Conservation (phyloP, 2,329 filamentous ascomycete species). For the Pestalotiopsis sp. region DNA sequence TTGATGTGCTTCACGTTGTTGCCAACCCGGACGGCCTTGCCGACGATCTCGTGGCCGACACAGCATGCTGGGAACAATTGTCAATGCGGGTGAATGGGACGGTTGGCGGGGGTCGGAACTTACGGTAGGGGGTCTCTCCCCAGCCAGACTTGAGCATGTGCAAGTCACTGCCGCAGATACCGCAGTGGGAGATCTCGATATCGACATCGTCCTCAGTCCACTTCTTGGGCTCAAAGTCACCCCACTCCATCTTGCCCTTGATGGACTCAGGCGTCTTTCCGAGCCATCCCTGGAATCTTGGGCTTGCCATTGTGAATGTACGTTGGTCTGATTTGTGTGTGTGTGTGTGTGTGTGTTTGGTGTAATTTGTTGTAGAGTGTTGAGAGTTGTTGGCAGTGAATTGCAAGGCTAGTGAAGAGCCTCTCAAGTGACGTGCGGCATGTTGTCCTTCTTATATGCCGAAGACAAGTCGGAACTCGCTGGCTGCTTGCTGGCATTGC, state of each 20-base stretch:
- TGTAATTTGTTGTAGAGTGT: not conserved
- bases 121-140: slow-evolving; percentile 15
- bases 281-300: slow-evolving; percentile 50
- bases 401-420: not conserved
- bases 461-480: not conserved
- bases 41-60: slow-evolving; percentile 50
- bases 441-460: not conserved
- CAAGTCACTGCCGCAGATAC: slow-evolving; percentile 58
- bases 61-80: slow-evolving; percentile 12
- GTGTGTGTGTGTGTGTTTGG: not conserved
- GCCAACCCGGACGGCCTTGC: slow-evolving; percentile 41
- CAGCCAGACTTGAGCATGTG: slow-evolving; percentile 13
- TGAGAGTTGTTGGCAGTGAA: not conserved
- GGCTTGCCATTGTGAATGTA: slow-evolving; percentile 7
- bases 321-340: not conserved
- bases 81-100: not conserved
- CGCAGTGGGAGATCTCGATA: slow-evolving; percentile 62
- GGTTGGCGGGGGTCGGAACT: not conserved
- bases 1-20: slow-evolving; percentile 34
- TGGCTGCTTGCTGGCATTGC: not conserved
- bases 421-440: not conserved
- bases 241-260: slow-evolving; percentile 52
- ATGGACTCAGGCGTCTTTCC: slow-evolving; percentile 36
- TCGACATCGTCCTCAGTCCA: slow-evolving; percentile 65
- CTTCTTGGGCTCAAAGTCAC: slow-evolving; percentile 56